Percentiles rank a stretch among this genome's conserved stretches.
Conservation (phyloP, 768 basidiomycete genomes). For the Phaeotremella fagi region DNA sequence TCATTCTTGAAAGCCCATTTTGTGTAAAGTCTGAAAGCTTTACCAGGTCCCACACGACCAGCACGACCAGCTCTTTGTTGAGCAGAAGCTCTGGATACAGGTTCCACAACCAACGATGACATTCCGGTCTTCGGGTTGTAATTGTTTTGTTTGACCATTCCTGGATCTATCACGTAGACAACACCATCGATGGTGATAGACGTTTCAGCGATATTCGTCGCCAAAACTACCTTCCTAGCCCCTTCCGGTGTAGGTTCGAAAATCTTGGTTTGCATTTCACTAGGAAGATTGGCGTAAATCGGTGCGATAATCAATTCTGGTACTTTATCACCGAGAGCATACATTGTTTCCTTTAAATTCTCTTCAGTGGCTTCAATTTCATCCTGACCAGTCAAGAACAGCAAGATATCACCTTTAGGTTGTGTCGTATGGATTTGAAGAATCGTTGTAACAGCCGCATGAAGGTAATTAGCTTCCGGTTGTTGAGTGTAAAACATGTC, state of each 20-base stretch:
- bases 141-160: constrained; percentile 98
- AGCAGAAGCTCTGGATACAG: constrained; percentile 94
- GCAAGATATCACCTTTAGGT: constrained; percentile 92
- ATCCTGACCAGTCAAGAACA: constrained; percentile 98
- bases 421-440: constrained; percentile 99
- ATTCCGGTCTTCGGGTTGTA: constrained; percentile 98
- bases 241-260: constrained; percentile 98
- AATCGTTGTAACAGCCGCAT: constrained; percentile 96
- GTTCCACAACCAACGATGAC: constrained; percentile 93
- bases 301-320: constrained; percentile 91
- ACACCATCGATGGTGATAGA: constrained; percentile 99
- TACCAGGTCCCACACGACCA: constrained; percentile 95
- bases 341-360: constrained; percentile 89
- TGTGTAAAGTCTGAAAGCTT: constrained; percentile 96
- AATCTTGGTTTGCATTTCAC: constrained; percentile 99
- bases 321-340: constrained; percentile 92
- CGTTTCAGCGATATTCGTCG: constrained; percentile 99
- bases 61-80: constrained; percentile 96
- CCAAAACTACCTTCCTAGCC: constrained; percentile 83
- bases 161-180: constrained; percentile 98
- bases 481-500: constrained; percentile 99
- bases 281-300: constrained; percentile 97
- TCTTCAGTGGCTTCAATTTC: constrained; percentile 98
- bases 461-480: constrained; percentile 97
- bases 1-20: constrained; percentile 98